Base-by-base conservation (phyloP, 2,329 filamentous ascomycete genomes). In the Sporothrix phasma region DNA sequence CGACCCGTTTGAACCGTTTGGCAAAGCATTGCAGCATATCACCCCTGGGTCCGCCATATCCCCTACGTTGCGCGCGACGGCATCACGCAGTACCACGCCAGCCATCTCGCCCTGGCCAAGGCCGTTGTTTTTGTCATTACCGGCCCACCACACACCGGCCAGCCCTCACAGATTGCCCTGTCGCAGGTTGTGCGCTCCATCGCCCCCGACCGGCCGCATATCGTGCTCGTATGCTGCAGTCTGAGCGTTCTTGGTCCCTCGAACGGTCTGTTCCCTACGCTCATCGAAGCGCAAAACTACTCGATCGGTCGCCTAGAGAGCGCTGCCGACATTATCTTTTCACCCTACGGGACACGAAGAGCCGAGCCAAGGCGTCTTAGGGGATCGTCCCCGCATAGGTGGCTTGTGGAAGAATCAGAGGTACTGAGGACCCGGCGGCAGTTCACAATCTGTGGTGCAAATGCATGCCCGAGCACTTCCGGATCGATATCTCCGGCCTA, bases 1-100 rank as follows among this genome's bases (percentile, higher is more conserved):
- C 49, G 89, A 92, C 71, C 89, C 88, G 0, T 92, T 92, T 70
- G 88, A 92, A 73, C 80, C 82, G 15, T 77, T 92, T 19, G 89
- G 88, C 22, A 80, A 81, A 67, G 81, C 84, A 51, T 73, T 92
- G 58, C 84, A 58, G 77, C 75, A 58, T 78, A 81, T 68, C 85
- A 88, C 70, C 75, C 80, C 2, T 80, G 79, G 72, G 79, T 92
- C 66, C 83, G 86, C 22, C 89, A 92, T 71, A 83, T 90, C 49
- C 88, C 89, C 5, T 92, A 90, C 70, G 83, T 85, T 5, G 81
- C 84, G 54, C 79, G 80, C 61, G 74, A 79, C 65, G 87, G 87
- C 47, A 84, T 90, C 72, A 88, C 85, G 2, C 78, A 80, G 24
- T 80, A 83, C 51, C 85, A 92, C 73, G 75, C 81, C 58, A 80